These are phyloP conservation scores for Lablab purpureus DNA, from an alignment of 306 rosid genomes.

Conservation along the genomic window DNA sequence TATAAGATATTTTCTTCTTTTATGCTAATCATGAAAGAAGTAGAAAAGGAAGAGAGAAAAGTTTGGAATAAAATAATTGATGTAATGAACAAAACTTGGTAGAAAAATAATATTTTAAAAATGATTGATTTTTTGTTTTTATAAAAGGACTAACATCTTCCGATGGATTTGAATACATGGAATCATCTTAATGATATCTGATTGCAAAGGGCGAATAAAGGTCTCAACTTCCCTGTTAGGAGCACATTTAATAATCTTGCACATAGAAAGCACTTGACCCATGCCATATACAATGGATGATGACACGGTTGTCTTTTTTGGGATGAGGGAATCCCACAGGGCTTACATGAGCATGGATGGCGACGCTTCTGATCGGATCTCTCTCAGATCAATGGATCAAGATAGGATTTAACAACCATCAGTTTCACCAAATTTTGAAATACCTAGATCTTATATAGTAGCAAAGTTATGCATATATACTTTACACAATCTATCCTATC, in stretches of 20 bases:
- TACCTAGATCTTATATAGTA: not conserved
- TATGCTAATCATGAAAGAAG: not conserved
- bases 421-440: slow-evolving; percentile 45
- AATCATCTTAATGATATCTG: slow-evolving; percentile 40
- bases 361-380: slow-evolving; percentile 59
- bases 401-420: slow-evolving; percentile 50
- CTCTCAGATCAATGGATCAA: slow-evolving; percentile 42
- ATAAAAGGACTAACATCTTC: not conserved
- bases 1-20: not conserved
- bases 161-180: not conserved
- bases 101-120: no score
- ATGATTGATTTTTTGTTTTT: not conserved
- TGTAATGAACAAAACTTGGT: not conserved
- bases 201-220: slow-evolving; percentile 47
- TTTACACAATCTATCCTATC: not conserved
- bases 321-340: slow-evolving; percentile 60
- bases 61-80: not conserved
- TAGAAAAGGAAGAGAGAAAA: not conserved
- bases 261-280: slow-evolving; percentile 49
- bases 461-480: not conserved
- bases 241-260: slow-evolving; percentile 53
- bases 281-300: slow-evolving; percentile 53
- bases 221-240: slow-evolving; percentile 48
- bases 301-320: slow-evolving; percentile 53
- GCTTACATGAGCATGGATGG: slow-evolving; percentile 61